These are phyloP conservation scores for Taxillus chinensis DNA, from an alignment of 164 flowering plant genomes.

Conservation along the genomic window DNA sequence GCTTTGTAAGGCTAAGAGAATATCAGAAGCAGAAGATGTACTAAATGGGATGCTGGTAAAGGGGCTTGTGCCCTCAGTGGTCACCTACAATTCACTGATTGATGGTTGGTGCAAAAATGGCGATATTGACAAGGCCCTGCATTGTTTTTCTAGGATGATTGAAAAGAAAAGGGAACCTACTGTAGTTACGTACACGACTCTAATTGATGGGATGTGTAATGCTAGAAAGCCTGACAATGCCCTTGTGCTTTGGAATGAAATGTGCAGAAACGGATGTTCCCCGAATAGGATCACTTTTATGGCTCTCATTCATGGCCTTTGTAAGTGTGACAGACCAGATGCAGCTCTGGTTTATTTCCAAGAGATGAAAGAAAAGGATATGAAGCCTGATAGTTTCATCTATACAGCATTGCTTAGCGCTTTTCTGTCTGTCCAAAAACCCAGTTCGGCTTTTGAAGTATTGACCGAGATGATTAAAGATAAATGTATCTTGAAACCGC, in stretches of 20 bases:
- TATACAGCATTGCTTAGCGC: slow-evolving; percentile 46
- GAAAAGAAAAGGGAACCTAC: slow-evolving; percentile 48
- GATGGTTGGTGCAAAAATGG: slow-evolving; percentile 73
- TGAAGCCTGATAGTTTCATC: slow-evolving; percentile 47
- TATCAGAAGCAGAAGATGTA: slow-evolving; percentile 47
- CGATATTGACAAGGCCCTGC: slow-evolving; percentile 43
- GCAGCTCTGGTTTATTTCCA: slow-evolving; percentile 34
- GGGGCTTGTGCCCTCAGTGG: slow-evolving; percentile 68
- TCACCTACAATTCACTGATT: slow-evolving; percentile 68
- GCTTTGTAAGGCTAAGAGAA: slow-evolving; percentile 49
- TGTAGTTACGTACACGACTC: slow-evolving; percentile 65
- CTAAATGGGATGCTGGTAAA: slow-evolving; percentile 42
- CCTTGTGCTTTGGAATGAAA: slow-evolving; percentile 51
- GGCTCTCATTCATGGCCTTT: slow-evolving; percentile 71
- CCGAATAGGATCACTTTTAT: slow-evolving; percentile 62
- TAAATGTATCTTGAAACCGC: slow-evolving; percentile 29
- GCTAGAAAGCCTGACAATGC: slow-evolving; percentile 62
- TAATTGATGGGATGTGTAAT: slow-evolving; percentile 69
- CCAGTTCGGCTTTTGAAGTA: slow-evolving; percentile 33
- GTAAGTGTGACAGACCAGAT: slow-evolving; percentile 55
- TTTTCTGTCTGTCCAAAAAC: slow-evolving; percentile 27
- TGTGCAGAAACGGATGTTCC: slow-evolving; percentile 45
- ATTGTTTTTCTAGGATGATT: slow-evolving; percentile 43
- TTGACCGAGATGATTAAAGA: slow-evolving; percentile 43
- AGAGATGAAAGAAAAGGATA: slow-evolving; percentile 54